Evolutionary conservation across 73 alveolate genomes (phyloP).

Genomic region (Symbiodinium natans): DNA sequence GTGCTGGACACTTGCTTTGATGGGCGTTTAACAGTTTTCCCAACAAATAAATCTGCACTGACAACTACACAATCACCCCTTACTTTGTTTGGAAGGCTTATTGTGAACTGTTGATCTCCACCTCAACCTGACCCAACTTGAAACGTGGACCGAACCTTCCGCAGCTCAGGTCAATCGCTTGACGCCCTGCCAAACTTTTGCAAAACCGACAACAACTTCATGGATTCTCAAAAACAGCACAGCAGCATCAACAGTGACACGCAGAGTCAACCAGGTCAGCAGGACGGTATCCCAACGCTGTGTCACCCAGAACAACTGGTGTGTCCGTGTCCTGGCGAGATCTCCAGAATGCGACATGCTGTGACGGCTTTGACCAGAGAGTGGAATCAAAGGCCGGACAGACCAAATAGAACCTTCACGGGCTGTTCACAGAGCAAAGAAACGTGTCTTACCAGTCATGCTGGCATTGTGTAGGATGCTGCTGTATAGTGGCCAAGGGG

Average conservation of each 20-base stretch:
- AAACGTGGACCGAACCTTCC: too few species aligned
- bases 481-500: not conserved
- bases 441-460: not conserved
- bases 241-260: not conserved
- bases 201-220: too few species aligned
- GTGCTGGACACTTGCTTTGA: too few species aligned
- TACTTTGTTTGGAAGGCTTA: too few species aligned
- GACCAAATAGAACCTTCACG: constrained; percentile 62
- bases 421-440: not conserved
- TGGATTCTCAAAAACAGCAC: too few species aligned
- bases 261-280: constrained; percentile 1
- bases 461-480: not conserved
- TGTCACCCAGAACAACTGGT: constrained; percentile 25
- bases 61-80: too few species aligned
- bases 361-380: too few species aligned
- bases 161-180: constrained; percentile 70
- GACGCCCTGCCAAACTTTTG: constrained; percentile 40
- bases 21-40: too few species aligned
- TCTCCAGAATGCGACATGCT: not conserved
- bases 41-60: too few species aligned
- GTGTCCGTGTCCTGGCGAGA: constrained; percentile 61
- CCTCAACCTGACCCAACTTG: too few species aligned
- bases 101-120: too few species aligned
- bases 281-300: constrained; percentile 68
- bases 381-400: constrained; percentile 5